Evolutionary conservation across 1,139 yeast species (phyloP).

Genomic region (Pichia sp.): DNA sequence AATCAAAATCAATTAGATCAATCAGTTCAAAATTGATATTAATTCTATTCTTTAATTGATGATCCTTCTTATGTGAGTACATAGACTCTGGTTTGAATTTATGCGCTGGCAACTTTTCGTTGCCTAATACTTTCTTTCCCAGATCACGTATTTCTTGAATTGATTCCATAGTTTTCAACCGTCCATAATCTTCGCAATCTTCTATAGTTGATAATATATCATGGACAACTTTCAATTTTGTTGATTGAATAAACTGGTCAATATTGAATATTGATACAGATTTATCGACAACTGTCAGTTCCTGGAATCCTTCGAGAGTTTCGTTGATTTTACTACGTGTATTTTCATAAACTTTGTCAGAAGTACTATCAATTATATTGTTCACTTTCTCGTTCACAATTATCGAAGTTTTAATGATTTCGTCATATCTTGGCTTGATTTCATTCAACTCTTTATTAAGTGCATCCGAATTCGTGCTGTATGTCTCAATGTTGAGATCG

Average conservation of each 20-base stretch:
- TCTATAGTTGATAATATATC: slow-evolving; percentile 58
- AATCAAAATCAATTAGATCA: slow-evolving; percentile 59
- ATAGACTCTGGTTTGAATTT: slow-evolving; percentile 71
- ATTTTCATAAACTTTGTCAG: slow-evolving; percentile 51
- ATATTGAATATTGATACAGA: slow-evolving; percentile 60
- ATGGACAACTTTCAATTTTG: slow-evolving; percentile 62
- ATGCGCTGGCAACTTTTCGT: slow-evolving; percentile 48
- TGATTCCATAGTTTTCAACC: slow-evolving; percentile 46
- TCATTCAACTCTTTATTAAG: slow-evolving; percentile 43
- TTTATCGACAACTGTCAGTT: slow-evolving; percentile 38
- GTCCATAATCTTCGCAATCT: slow-evolving; percentile 63
- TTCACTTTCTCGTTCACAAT: slow-evolving; percentile 55
- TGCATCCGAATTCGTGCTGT: slow-evolving; percentile 34
- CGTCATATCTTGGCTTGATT: slow-evolving; percentile 60
- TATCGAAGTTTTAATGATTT: slow-evolving; percentile 44
- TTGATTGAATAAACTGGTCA: slow-evolving; percentile 61
- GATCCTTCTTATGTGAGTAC: slow-evolving; percentile 73
- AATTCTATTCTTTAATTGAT: slow-evolving; percentile 46
- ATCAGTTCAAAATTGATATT: slow-evolving; percentile 50
- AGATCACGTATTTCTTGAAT: slow-evolving; percentile 58
- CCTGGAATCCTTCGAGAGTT: slow-evolving; percentile 34
- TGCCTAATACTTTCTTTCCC: slow-evolving; percentile 54
- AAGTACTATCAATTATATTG: slow-evolving; percentile 52
- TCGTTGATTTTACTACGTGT: slow-evolving; percentile 48
- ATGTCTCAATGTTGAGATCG: slow-evolving; percentile 51